Conservation (phyloP, 805 yeast genomes). For the Candida endomychidarum region DNA sequence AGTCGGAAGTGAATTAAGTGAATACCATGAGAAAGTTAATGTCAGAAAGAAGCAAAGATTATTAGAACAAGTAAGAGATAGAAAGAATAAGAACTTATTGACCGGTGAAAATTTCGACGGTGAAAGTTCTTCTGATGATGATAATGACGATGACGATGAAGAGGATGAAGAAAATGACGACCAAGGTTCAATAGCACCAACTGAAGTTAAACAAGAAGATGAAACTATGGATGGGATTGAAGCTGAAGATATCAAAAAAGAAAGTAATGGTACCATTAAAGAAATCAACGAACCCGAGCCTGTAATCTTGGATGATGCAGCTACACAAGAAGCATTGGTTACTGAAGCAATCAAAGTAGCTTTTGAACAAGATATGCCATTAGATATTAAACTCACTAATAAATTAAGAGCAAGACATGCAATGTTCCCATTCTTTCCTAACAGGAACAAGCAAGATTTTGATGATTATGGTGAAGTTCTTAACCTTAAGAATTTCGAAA, state of each 20-base stretch:
- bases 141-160: conserved; percentile 33
- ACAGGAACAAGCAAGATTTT: conserved; percentile 48
- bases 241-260: conserved; percentile 3
- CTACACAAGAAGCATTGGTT: conserved; percentile 41
- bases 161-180: conserved; percentile 28
- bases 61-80: conserved; percentile 42
- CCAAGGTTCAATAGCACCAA: conserved; percentile 1
- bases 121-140: conserved; percentile 36
- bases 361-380: conserved; percentile 44
- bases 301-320: conserved; percentile 28
- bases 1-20: conserved; percentile 48
- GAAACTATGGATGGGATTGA: conserved; percentile 16
- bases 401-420: conserved; percentile 51
- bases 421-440: conserved; percentile 73
- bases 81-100: conserved; percentile 38
- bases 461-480: conserved; percentile 90
- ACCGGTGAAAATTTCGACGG: conserved; percentile 35
- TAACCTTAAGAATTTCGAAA: conserved; percentile 60
- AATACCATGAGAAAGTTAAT: conserved; percentile 47
- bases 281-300: conserved; percentile 5
- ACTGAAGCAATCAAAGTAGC: conserved; percentile 37
- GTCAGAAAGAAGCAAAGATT: conserved; percentile 44
- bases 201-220: conserved; percentile 17
- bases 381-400: conserved; percentile 51
- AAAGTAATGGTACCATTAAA: background rate